Evolutionary conservation across 1,284 basidiomycete genomes (phyloP).

Genomic region (Lignosus rhinocerotis): DNA sequence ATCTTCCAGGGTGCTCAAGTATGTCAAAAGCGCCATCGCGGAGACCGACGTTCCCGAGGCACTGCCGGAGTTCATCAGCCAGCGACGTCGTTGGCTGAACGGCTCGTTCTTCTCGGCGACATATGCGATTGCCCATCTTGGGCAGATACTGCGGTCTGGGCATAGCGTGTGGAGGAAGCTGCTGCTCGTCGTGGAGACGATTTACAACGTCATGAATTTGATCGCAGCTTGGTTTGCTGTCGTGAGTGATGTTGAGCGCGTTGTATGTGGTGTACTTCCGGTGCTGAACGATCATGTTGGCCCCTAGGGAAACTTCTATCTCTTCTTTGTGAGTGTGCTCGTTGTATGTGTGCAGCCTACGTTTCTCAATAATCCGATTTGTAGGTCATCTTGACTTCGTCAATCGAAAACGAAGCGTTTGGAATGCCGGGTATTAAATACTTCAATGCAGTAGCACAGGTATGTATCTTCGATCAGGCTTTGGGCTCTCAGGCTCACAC

Average conservation of each 20-base stretch:
- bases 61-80: constrained; percentile 93
- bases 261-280: neutral
- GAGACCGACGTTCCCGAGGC: constrained; percentile 97
- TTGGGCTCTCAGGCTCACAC: constrained; percentile 1
- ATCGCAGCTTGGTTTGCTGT: constrained; percentile 93
- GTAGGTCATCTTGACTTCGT: constrained; percentile 80
- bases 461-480: constrained; percentile 32
- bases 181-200: constrained; percentile 75
- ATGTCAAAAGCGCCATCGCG: constrained; percentile 92
- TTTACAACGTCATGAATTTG: constrained; percentile 89
- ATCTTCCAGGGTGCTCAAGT: constrained; percentile 80
- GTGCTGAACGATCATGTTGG: neutral
- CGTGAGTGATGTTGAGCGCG: constrained; percentile 45
- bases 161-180: constrained; percentile 82
- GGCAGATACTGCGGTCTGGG: constrained; percentile 83
- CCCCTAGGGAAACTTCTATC: constrained; percentile 85
- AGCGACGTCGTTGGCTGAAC: constrained; percentile 89
- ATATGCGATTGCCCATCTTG: constrained; percentile 80
- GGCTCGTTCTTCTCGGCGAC: constrained; percentile 96
- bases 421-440: constrained; percentile 69
- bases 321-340: constrained; percentile 81
- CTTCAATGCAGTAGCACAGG: constrained; percentile 80
- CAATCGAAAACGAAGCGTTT: constrained; percentile 80
- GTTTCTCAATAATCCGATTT: no score
- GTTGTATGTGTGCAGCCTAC: constrained; percentile 69